Base-by-base conservation (phyloP, 371 early-diverging fungal species). In the Mucor plumbeus region DNA sequence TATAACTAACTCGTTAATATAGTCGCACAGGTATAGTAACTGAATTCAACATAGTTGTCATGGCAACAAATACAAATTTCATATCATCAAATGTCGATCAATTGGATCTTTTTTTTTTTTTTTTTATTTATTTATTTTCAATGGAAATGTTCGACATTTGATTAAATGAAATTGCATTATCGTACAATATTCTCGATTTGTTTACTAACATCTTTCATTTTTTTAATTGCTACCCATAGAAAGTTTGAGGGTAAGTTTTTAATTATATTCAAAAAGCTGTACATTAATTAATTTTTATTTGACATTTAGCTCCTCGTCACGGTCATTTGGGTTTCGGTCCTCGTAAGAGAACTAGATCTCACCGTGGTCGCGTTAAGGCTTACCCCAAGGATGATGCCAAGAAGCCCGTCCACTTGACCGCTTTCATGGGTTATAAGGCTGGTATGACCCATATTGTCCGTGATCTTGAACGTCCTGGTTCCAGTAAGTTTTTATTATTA, bases 371-470 rank as follows among this genome's bases (percentile, higher is more conserved):
- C 79, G 93, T 95, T 75, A 97, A 98, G 95, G 92, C 99, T 70
- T 99, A 97, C 94, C 99, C 99, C 81, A 94, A 94, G 89, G 99
- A 99, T 88, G 95, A 98, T 85, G 80, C 91, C 68, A 86, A 86
- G 81, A 94, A 97, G 90, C 92, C 96, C 65, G 97, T 98, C 73
- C 99, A 99, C 90, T 86, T 99, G 82, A 99, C 99, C 61, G 99
- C 98, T 77, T 99, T 98, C 93, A 86, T 99, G 82, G 99, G 94
- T 74, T 99, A 99, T 95, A 99, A 99, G 95, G 99, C 99, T 67
- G 99, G 99, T 83, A 99, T 99, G 99, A 99, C 99, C 82, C 99
- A 99, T 90, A 92, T 99, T 77, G 97, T 99, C 71, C 95, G 99
- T 77, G 98, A 98, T 83, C 85, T 98, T 80, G 97, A 97, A 80